Evolutionary conservation across 768 basidiomycete species (phyloP).

Genomic region (Dendrothele bispora): DNA sequence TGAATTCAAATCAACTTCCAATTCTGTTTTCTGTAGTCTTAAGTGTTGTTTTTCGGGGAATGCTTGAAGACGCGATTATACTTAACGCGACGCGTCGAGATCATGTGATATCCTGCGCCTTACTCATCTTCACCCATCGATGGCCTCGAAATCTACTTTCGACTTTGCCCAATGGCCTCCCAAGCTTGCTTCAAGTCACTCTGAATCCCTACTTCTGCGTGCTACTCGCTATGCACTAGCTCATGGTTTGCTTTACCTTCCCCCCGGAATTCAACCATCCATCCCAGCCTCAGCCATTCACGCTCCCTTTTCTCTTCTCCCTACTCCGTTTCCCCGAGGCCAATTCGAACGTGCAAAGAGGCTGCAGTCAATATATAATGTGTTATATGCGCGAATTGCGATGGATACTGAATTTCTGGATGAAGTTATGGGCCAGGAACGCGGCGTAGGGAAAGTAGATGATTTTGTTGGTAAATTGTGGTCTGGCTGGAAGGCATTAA

Average conservation of each 20-base stretch:
- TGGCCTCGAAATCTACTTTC: conserved; percentile 25
- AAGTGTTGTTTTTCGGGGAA: too few species aligned
- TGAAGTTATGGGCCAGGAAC: conserved; percentile 74
- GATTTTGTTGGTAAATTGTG: conserved; percentile 85
- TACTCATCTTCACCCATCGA: too few species aligned
- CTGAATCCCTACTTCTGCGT: conserved; percentile 56
- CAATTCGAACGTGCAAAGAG: conserved; percentile 65
- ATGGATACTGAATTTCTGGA: conserved; percentile 81
- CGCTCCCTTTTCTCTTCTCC: conserved; percentile 87
- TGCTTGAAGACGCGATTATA: too few species aligned
- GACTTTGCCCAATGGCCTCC: conserved; percentile 77
- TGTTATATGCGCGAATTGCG: conserved; percentile 82
- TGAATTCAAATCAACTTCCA: too few species aligned
- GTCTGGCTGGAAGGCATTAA: conserved; percentile 78
- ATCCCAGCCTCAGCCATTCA: conserved; percentile 77
- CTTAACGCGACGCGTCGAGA: too few species aligned
- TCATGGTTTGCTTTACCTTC: conserved; percentile 83
- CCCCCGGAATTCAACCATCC: conserved; percentile 40
- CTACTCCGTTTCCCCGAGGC: conserved; percentile 77
- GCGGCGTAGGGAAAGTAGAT: conserved; percentile 80
- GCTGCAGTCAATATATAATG: conserved; percentile 80
- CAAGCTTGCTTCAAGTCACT: conserved; percentile 52
- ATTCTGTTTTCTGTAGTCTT: too few species aligned
- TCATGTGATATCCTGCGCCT: too few species aligned
- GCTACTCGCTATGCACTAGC: conserved; percentile 85